These are phyloP conservation scores for Marsdenia floribunda DNA, from an alignment of 257 asterid species.

Conservation along the genomic window DNA sequence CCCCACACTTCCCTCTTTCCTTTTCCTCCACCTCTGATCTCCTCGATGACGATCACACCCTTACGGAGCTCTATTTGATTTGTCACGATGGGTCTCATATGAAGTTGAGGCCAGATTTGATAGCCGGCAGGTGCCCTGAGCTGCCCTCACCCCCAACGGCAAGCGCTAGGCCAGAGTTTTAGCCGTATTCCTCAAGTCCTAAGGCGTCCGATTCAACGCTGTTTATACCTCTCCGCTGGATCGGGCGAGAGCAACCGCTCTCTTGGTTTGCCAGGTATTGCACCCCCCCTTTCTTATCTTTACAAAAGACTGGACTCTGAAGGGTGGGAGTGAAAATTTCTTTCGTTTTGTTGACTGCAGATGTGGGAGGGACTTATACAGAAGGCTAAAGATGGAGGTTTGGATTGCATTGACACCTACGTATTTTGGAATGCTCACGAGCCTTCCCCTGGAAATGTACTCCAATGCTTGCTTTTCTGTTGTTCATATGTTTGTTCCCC, in stretches of 20 bases:
- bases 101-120: constrained; percentile 92
- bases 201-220: constrained; percentile 68
- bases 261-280: constrained; percentile 72
- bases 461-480: background rate
- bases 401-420: constrained; percentile 83
- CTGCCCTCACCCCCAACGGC: constrained; percentile 87
- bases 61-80: constrained; percentile 71
- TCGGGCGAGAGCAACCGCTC: constrained; percentile 82
- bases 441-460: constrained; percentile 87
- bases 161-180: constrained; percentile 90
- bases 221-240: constrained; percentile 80
- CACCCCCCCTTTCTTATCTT: background rate
- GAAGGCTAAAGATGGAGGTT: constrained; percentile 94
- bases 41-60: constrained; percentile 39
- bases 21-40: constrained; percentile 32
- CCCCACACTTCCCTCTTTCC: constrained; percentile 40
- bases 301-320: too few species aligned
- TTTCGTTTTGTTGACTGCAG: constrained; percentile 41
- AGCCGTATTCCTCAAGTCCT: constrained; percentile 79
- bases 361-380: constrained; percentile 96
- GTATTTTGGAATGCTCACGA: constrained; percentile 94
- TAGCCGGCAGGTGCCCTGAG: constrained; percentile 87
- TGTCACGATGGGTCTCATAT: constrained; percentile 89
- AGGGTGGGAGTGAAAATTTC: background rate
- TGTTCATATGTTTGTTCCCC: background rate